Conservation (phyloP, 371 early-diverging fungal genomes). For the Catenaria anguillulae region DNA sequence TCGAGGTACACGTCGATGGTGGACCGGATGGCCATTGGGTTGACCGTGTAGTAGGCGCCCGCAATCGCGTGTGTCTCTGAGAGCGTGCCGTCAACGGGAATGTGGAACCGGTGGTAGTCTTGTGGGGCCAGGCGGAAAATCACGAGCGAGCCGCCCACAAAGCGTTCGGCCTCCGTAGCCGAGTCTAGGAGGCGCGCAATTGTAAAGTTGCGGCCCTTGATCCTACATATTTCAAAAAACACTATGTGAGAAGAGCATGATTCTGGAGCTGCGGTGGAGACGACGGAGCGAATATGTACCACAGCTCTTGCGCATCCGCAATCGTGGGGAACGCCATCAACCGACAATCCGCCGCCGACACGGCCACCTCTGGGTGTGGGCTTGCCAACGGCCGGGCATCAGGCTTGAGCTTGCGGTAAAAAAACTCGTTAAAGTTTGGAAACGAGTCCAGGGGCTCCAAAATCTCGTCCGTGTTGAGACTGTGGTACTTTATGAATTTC, state of each 20-base stretch:
- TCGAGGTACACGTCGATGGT: conserved; percentile 68
- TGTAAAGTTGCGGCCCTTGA: conserved; percentile 67
- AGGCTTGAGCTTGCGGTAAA: conserved; percentile 67
- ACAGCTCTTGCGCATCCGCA: conserved; percentile 49
- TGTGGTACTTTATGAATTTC: conserved; percentile 61
- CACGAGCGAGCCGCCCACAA: conserved; percentile 48
- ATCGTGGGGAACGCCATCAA: conserved; percentile 55
- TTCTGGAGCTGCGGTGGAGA: too few relatives aligned
- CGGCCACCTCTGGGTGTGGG: conserved; percentile 25
- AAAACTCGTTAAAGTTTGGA: conserved; percentile 72
- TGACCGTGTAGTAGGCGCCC: conserved; percentile 69
- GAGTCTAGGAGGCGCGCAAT: conserved; percentile 32
- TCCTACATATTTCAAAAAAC: conserved; percentile 12
- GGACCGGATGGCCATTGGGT: conserved; percentile 67
- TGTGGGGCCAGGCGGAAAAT: conserved; percentile 76
- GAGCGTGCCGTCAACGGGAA: conserved; percentile 58
- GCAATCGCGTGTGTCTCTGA: conserved; percentile 37
- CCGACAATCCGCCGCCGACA: conserved; percentile 69
- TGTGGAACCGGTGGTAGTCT: conserved; percentile 59
- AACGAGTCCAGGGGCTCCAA: conserved; percentile 51
- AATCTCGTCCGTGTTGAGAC: conserved; percentile 36
- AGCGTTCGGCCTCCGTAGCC: conserved; percentile 26
- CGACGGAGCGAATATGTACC: too few relatives aligned
- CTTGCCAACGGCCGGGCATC: conserved; percentile 37
- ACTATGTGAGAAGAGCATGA: neutral